Base-by-base conservation (phyloP, 495 filamentous ascomycete genomes). In the Rhypophila decipiens region DNA sequence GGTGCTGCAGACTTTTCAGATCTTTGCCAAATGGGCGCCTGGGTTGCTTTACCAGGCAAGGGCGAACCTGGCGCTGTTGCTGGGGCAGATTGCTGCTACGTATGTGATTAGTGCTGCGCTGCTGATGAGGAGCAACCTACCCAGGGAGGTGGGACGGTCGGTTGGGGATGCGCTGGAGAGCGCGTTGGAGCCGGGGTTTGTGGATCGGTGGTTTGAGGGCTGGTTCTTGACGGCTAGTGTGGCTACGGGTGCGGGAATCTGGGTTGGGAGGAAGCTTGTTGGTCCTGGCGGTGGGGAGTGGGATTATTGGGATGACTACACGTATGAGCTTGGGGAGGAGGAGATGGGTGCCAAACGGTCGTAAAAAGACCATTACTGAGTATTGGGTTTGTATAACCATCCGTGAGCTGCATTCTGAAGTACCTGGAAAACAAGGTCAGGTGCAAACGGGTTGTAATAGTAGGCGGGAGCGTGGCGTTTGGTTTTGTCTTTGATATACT, bases 171-270 rank as follows among this genome's bases (percentile, higher is more conserved):
- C 80, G n/a, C 66, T 91, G 24, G 78, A 79, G 23, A 82, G 81
- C 24, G 83, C 82, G 9, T 69, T 89, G 8, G 81, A 87, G 57
- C 76, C 79, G 7, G 66, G 59, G 2, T 87, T 89, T 50, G 84
- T 86, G n/a, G 87, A 90, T 52, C 66, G 79, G n/a, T 91, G 87
- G 87, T 93, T 91, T 59, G 87, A 90, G 57, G 78, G 77, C 19
- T 86, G 87, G 82, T 93, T 91, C 55, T 61, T 90, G 21, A 53
- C 76, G 3, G 80, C 80, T 5, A 82, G 78, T 39, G 69, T 64
- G 0, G 58, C 72, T 13, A 90, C 87, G 13, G 79, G 73, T 15
- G 59, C 72, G 33, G 86, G 84, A 10, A 80, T 90, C 19, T 83
- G 82, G 73, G 56, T 87, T 10, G 82, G 84, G 1, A 73, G 78